Evolutionary conservation across 768 basidiomycete species (phyloP), one percentile per base, ranked within the genome.

Genomic region (Neoboletus magnificus): DNA sequence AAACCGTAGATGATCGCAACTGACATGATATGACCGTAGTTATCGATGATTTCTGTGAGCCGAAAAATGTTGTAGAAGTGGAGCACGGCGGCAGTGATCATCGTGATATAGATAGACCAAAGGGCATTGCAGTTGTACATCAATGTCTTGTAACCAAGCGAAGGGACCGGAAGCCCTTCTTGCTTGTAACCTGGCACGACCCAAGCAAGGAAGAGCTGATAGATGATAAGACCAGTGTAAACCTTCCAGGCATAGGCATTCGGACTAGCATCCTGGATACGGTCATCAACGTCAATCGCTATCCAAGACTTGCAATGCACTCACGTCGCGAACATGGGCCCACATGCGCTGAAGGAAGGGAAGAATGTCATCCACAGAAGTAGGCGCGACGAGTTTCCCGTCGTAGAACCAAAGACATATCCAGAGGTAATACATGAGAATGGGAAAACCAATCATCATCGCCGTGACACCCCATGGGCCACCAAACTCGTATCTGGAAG

Each of bases 401-500:
- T 97, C 89, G 68, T 98, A 94, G 73, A 95, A 96, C 85, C 89
- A 92, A 35, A 98, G 81, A 67, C 97, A 99, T 55, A 92, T 92
- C 93, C 93, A 98, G 59, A 98, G 82, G 76, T 98, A 99, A 73
- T 97, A 99, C 94, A 99, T 98, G 58, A 98, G 80, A 25, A 88
- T 71, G 0, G 97, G 97, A 69, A 99, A 99, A 45, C 89, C 87
- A 20, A 86, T 78, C 89, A 99, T 98, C 75, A 99, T 98, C 13
- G 88, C 89, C 12, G 84, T 71, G 27, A 95, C 93, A 43, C 96
- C 97, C 74, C 80, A 80, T 40, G 96, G 94, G 3, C 96, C 96
- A 60, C 97, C 96, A 66, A 99, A 99, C 72, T 99, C 95, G 76
- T 91, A 96, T 36, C 93, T 95, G 60, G 16, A 58, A 23, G 40